Evolutionary conservation across 805 yeast genomes (phyloP).

Genomic region (Yarrowia bubula): DNA sequence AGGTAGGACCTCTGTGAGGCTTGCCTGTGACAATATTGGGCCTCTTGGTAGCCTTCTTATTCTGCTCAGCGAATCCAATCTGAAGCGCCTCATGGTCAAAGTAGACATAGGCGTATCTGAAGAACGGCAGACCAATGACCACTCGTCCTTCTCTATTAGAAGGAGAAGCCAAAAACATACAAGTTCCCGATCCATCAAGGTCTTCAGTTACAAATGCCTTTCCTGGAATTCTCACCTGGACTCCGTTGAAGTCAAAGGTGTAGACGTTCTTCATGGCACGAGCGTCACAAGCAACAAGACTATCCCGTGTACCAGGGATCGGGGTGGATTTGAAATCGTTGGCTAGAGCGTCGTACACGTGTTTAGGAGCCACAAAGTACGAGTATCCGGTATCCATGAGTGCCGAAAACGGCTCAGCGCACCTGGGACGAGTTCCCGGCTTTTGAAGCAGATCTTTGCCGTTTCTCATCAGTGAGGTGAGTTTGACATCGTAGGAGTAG

Average conservation of each 20-base stretch:
- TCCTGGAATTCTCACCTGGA: not conserved
- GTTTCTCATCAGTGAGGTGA: not conserved
- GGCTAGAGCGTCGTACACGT: not conserved
- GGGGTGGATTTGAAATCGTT: not conserved
- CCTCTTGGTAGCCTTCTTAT: not conserved
- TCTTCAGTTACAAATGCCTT: not conserved
- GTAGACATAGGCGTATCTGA: not conserved
- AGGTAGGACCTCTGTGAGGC: not conserved
- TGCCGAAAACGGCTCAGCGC: not conserved
- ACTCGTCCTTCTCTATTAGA: not conserved
- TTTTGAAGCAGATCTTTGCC: not conserved
- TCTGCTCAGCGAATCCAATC: not conserved
- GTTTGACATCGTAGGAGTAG: not conserved
- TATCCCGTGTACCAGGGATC: not conserved
- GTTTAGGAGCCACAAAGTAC: not conserved
- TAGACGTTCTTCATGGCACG: not conserved
- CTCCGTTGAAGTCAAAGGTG: not conserved
- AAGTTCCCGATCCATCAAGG: not conserved
- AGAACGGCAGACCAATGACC: slow-evolving; percentile 9
- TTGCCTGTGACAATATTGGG: not conserved
- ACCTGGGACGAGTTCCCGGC: slow-evolving; percentile 1
- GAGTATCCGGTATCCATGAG: slow-evolving; percentile 1
- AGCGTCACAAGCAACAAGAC: not conserved
- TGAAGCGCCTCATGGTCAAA: slow-evolving; percentile 10
- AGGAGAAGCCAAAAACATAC: not conserved